Percentiles rank a stretch among this genome's conserved stretches.
phyloP scores from a whole-genome alignment of 1,284 basidiomycete species.

The Hypsizygus ulmarius region DNA sequence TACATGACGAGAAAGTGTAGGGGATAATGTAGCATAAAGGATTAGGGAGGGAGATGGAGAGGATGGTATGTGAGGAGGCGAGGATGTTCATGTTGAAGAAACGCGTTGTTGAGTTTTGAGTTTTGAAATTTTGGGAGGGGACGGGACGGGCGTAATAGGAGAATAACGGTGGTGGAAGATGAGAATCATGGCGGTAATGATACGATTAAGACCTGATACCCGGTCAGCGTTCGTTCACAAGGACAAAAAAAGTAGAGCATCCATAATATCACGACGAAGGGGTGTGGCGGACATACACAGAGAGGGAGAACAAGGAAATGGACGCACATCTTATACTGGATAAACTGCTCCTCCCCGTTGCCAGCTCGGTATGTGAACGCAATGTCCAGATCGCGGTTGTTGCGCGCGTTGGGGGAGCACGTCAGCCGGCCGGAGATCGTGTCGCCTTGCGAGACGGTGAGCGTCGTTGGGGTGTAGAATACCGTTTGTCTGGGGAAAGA shows the following conservation, averaged over 20 bases:
- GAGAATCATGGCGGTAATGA: slow-evolving; percentile 8
- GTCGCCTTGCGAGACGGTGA: slow-evolving; percentile 67
- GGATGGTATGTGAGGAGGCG: neutral
- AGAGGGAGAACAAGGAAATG: slow-evolving; percentile 13
- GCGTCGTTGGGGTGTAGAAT: slow-evolving; percentile 87
- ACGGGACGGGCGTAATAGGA: neutral
- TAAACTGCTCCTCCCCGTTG: slow-evolving; percentile 34
- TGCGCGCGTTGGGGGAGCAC: slow-evolving; percentile 85
- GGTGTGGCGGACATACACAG: no score
- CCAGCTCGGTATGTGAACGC: slow-evolving; percentile 64
- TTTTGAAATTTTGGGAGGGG: neutral
- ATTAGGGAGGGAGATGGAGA: neutral
- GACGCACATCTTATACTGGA: slow-evolving; percentile 82
- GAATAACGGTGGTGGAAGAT: neutral
- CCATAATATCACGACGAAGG: slow-evolving; percentile 5
- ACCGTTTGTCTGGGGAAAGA: slow-evolving; percentile 76
- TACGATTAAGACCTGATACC: slow-evolving; percentile 63
- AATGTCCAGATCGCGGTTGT: slow-evolving; percentile 94
- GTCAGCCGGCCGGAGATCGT: slow-evolving; percentile 67
- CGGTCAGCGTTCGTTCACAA: slow-evolving; percentile 53
- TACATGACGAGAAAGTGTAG: neutral
- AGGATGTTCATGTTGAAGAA: neutral
- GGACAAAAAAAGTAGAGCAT: slow-evolving; percentile 13
- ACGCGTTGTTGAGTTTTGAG: neutral
- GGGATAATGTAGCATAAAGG: no score